These are phyloP conservation scores for Tausonia pullulans DNA, from an alignment of 1,284 basidiomycete genomes.

Conservation along the genomic window DNA sequence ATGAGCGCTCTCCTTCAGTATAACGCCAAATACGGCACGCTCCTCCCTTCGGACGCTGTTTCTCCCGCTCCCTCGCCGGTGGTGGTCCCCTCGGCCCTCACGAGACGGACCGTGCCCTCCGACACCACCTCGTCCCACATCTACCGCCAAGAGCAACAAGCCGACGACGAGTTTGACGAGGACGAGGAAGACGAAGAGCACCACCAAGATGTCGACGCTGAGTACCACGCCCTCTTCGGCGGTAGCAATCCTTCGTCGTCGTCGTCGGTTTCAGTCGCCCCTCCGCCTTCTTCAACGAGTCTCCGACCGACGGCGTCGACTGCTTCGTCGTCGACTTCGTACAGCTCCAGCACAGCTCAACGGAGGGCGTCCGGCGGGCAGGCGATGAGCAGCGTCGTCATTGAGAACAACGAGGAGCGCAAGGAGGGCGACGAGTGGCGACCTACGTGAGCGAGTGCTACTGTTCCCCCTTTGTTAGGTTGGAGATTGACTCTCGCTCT, in stretches of 20 bases:
- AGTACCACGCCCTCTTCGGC: not conserved
- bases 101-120: not conserved
- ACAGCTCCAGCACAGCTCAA: not conserved
- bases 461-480: not conserved
- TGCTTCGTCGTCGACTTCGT: not conserved
- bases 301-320: not conserved
- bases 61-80: not conserved
- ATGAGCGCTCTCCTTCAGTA: not conserved
- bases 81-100: too few species aligned
- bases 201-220: too few species aligned
- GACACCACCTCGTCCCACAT: not conserved
- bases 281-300: not conserved
- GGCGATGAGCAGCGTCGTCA: conserved; percentile 33
- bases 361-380: conserved; percentile 2
- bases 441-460: conserved; percentile 24
- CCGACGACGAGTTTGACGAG: conserved; percentile 3
- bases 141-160: not conserved
- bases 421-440: conserved; percentile 37
- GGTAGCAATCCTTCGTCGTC: not conserved
- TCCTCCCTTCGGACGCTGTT: not conserved
- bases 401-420: conserved; percentile 32
- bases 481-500: not conserved
- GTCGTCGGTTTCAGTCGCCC: not conserved
- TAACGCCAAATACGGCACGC: conserved; percentile 1
- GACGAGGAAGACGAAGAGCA: conserved; percentile 2